These are phyloP conservation scores for Mycena vulgaris DNA, from an alignment of 768 basidiomycete genomes.

Conservation along the genomic window DNA sequence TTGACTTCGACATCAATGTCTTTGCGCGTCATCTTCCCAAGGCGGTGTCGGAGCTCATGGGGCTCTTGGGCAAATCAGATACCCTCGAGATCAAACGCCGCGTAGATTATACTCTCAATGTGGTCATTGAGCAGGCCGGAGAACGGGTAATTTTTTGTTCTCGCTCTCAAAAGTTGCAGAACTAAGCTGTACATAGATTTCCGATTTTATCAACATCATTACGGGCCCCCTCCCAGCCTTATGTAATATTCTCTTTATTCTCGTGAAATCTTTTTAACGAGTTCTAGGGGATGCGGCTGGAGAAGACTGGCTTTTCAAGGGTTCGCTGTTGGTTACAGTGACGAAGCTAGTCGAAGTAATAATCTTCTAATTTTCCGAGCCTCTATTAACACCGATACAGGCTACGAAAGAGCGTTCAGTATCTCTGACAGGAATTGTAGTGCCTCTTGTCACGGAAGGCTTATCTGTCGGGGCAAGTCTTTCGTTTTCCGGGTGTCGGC, in stretches of 20 bases:
- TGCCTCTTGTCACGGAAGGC: constrained; percentile 77
- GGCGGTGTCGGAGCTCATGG: constrained; percentile 76
- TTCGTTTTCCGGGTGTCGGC: not conserved
- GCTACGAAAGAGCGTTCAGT: constrained; percentile 76
- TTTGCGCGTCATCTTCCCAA: constrained; percentile 81
- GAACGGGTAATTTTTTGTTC: constrained; percentile 48
- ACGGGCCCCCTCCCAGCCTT: constrained; percentile 76
- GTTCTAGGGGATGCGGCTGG: constrained; percentile 75
- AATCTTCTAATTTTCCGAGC: not conserved
- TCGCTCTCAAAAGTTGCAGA: not conserved
- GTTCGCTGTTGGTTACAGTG: constrained; percentile 77
- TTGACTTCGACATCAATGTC: constrained; percentile 71
- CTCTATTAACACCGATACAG: constrained; percentile 51
- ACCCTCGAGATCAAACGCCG: constrained; percentile 84
- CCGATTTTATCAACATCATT: constrained; percentile 75
- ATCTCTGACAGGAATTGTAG: constrained; percentile 67
- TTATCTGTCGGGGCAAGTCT: constrained; percentile 67
- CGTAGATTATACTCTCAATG: constrained; percentile 78
- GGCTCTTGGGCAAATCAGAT: constrained; percentile 79
- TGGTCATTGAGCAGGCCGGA: constrained; percentile 73
- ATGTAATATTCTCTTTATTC: constrained; percentile 64
- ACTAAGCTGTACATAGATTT: constrained; percentile 62
- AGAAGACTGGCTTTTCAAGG: constrained; percentile 81
- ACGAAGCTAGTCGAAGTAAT: constrained; percentile 79
- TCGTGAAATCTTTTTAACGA: constrained; percentile 14